Base-by-base conservation (phyloP, 331 rosid species). In the Cucumis variabilis region DNA sequence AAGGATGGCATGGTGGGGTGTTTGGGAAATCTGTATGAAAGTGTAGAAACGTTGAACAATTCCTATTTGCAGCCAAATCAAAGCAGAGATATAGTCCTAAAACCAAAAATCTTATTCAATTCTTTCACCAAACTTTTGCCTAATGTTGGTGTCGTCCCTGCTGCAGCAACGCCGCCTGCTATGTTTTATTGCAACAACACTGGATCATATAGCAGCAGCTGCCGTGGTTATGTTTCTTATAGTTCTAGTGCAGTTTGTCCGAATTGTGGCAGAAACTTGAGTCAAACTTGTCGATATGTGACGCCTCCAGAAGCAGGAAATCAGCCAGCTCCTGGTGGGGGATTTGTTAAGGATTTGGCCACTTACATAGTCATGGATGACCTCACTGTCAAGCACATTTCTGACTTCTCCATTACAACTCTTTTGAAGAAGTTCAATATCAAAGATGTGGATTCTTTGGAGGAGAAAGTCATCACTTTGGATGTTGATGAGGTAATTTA, bases 301-400 rank as follows among this genome's bases (percentile, higher is more conserved):
- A 60, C 66, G 68, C 68, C 68, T 63, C 13, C 68, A 63, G 21
- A 20, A 7, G 68, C 68, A 63, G 68, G 13, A 63, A 63, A 1
- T 63, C 68, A 21, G 10, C 68, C 68, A 21, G 25, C 25, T 63
- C 25, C 68, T 14, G 60, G 4, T 13, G 55, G 9, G 14, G 53
- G 80, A 3, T 73, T 73, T 73, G 80, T 73, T 27, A 75, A 46
- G 60, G 62, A 11, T 12, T 48, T 88, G 1, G 87, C 89, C 0
- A 92, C 94, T 1, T 95, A 87, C 73, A 92, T 89, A 92, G 87
- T 90, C 14, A 92, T 88, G 92, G 96, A 93, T 84, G 90, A 95
- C 73, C 69, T 92, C 17, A 86, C 60, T 0, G 89, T 92, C 10
- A 83, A 24, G 77, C 92, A 90, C 0, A 82, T 92, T 90, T 90